A percentile compares a stretch with the other conserved stretches of the same genome.
phyloP scores from a whole-genome alignment of 1,284 basidiomycete species.

The Mrakiaceae sp. region DNA sequence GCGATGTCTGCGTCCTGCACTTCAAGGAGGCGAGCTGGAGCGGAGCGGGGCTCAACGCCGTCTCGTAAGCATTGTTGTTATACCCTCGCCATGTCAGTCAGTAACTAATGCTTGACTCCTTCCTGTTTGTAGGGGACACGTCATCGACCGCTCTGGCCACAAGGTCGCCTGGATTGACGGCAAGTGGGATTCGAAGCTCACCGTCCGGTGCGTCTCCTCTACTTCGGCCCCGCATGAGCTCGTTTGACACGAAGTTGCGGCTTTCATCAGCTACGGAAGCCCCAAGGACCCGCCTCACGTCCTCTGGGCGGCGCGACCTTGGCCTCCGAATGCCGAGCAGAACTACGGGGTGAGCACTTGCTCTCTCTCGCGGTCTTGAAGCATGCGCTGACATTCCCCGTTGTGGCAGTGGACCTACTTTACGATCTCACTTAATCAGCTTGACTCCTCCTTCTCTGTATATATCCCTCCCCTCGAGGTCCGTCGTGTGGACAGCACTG shows the following conservation, averaged over 20 bases:
- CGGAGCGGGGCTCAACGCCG: conserved; percentile 56
- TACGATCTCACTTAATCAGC: conserved; percentile 15
- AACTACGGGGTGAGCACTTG: conserved; percentile 49
- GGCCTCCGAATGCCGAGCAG: conserved; percentile 58
- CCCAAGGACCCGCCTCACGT: conserved; percentile 19
- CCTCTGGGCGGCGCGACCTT: conserved; percentile 60
- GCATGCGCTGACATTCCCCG: neutral
- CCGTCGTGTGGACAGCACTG: neutral
- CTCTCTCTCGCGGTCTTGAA: neutral
- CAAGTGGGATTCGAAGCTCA: conserved; percentile 62
- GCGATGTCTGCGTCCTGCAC: conserved; percentile 50
- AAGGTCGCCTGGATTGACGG: conserved; percentile 53
- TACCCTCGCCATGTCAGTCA: neutral
- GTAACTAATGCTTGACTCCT: neutral
- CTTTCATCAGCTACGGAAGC: conserved; percentile 30
- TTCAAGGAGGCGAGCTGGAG: conserved; percentile 79
- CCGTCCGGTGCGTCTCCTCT: conserved; percentile 20
- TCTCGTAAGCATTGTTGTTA: conserved; percentile 32
- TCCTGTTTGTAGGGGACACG: conserved; percentile 36
- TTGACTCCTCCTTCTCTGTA: conserved; percentile 8
- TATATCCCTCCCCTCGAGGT: too few species aligned
- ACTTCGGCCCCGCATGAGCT: neutral
- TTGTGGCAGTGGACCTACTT: conserved; percentile 15
- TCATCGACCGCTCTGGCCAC: conserved; percentile 47
- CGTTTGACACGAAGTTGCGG: too few species aligned